Evolutionary conservation across 2,329 filamentous ascomycete genomes (phyloP), one percentile per base, ranked within the genome.

Genomic region (Calonectria pteridis): DNA sequence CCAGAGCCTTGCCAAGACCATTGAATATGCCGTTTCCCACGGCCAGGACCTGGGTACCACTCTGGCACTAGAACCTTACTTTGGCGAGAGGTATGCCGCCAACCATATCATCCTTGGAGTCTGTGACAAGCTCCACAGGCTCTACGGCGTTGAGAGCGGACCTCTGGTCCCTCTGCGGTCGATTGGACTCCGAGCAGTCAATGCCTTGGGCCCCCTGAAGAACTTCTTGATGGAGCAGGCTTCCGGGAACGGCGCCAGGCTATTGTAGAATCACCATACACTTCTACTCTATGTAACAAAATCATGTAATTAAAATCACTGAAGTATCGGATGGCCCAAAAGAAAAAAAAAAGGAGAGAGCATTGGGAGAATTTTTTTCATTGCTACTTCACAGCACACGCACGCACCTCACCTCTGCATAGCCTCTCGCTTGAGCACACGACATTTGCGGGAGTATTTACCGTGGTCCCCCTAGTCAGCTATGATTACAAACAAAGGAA

Each of bases 71-170:
- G 96, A 98, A 83, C 85, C 91, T 20, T 99, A 98, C 85, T 92
- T 92, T 76, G 88, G 90, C 1, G 95, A 97, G 81, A 90, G 96
- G 49, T 99, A 97, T 84, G 90, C 93, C 2, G 91, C 92, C 50
- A 98, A 98, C 84, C 94, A 94, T 76, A 89, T 93, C 73, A 89
- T 97, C 83, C 88, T 96, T 68, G 96, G 92, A 70, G 94, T 93
- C 58, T 94, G 92, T 77, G 96, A 98, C 85, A 96, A 98, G 86
- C 87, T 98, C 78, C 95, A 98, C 84, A 98, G 96, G 86, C 86
- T 98, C 53, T 98, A 98, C 84, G 93, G 93, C n/a, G 91, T 95
- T 0, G 92, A 92, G 28, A 92, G 91, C 74, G 94, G 94, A 0
- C 95, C 95, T 1, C 85, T 98, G 40, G 94, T 98, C 23, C 93